Conservation (phyloP, 2,329 filamentous ascomycete species). For the Pseudocercospora pini-densiflorae region DNA sequence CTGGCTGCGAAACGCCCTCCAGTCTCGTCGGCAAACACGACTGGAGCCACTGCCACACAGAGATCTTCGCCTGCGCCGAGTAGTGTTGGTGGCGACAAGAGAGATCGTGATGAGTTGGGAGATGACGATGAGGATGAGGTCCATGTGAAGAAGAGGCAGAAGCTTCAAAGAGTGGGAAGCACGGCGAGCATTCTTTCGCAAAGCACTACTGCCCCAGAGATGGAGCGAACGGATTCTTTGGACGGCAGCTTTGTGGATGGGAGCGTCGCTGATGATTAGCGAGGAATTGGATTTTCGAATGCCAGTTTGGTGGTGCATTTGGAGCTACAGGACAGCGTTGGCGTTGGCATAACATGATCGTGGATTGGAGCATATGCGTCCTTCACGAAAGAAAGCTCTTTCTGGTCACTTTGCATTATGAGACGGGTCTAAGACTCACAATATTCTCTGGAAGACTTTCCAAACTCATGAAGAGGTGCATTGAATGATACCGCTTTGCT, state of each 20-base stretch:
- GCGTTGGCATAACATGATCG: neutral
- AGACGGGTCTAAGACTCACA: neutral
- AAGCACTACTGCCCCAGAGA: constrained; percentile 31
- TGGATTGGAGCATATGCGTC: neutral
- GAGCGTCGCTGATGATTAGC: constrained; percentile 36
- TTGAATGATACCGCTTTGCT: neutral
- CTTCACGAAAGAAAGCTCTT: neutral
- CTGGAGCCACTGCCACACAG: constrained; percentile 11
- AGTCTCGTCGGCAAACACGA: constrained; percentile 10
- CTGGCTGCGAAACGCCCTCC: constrained; percentile 33
- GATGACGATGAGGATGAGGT: constrained; percentile 39
- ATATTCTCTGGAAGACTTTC: neutral
- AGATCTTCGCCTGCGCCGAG: constrained; percentile 29
- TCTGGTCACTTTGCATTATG: neutral
- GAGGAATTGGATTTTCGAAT: neutral
- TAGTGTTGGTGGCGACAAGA: constrained; percentile 34
- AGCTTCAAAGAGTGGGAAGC: constrained; percentile 42
- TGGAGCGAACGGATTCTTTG: constrained; percentile 40
- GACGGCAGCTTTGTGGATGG: constrained; percentile 44
- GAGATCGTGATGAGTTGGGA: constrained; percentile 41
- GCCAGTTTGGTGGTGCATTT: neutral
- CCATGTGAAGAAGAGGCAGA: constrained; percentile 44
- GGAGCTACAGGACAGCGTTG: neutral
- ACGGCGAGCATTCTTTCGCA: constrained; percentile 39
- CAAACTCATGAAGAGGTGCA: neutral